Conservation (phyloP, 257 asterid genomes). For the Rubia yunnanensis region DNA sequence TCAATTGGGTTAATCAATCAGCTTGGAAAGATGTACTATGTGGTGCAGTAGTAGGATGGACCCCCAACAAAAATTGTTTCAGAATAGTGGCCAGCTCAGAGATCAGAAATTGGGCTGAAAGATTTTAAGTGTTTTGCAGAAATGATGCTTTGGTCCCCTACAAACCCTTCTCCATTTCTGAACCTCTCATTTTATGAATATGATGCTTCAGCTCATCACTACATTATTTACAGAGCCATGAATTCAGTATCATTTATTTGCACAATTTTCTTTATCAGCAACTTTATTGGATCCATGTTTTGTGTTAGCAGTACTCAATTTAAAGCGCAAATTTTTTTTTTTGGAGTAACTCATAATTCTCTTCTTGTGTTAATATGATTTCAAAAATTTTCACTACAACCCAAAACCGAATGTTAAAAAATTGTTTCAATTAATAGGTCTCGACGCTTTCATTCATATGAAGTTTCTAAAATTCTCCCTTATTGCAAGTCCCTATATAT, state of each 20-base stretch:
- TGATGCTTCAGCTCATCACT: constrained; percentile 14
- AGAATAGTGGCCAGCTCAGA: constrained; percentile 16
- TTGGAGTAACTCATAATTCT: no score
- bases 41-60: constrained; percentile 3
- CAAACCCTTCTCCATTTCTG: background rate
- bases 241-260: constrained; percentile 23
- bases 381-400: no score
- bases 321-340: no score
- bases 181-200: constrained; percentile 16
- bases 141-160: constrained; percentile 19
- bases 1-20: no score
- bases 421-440: no score
- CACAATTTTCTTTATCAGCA: background rate
- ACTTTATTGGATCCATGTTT: background rate
- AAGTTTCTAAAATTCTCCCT: no score
- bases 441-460: no score
- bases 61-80: constrained; percentile 13
- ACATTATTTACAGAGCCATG: constrained; percentile 12
- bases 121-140: constrained; percentile 16
- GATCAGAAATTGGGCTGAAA: constrained; percentile 20
- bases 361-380: no score
- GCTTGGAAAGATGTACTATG: no score
- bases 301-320: background rate
- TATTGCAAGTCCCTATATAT: no score
- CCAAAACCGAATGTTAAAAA: no score